Percentiles rank a stretch among this genome's conserved stretches.
Conservation (phyloP, 306 rosid species). For the Senna siamea region DNA sequence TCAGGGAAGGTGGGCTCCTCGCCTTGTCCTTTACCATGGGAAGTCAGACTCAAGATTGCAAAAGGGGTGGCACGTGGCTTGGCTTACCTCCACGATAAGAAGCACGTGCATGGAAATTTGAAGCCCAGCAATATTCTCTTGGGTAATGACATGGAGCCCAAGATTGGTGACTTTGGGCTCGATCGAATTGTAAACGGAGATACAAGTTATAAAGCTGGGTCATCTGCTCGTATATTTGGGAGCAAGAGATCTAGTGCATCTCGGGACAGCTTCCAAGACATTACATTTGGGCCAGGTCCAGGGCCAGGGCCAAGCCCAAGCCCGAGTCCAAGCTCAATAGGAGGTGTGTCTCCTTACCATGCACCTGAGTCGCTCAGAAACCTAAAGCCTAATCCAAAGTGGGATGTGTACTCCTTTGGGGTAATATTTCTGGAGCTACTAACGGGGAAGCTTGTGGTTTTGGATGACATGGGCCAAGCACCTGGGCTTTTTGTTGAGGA, state of each 20-base stretch:
- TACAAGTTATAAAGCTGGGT: constrained; percentile 61
- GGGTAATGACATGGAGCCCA: constrained; percentile 83
- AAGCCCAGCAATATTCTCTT: constrained; percentile 87
- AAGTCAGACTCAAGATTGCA: constrained; percentile 76
- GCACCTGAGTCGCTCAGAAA: constrained; percentile 86
- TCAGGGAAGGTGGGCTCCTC: constrained; percentile 94
- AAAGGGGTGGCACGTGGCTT: constrained; percentile 97
- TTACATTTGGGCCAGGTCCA: constrained; percentile 51
- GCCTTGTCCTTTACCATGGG: constrained; percentile 96
- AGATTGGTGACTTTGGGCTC: constrained; percentile 88
- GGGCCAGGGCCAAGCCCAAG: constrained; percentile 78
- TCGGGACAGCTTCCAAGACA: constrained; percentile 76
- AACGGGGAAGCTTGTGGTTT: constrained; percentile 77
- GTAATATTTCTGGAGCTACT: constrained; percentile 78
- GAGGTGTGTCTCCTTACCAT: constrained; percentile 70
- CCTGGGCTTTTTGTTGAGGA: constrained; percentile 67
- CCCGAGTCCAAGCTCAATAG: constrained; percentile 82
- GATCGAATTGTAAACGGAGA: constrained; percentile 71
- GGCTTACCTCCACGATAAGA: constrained; percentile 90
- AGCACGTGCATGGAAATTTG: constrained; percentile 92
- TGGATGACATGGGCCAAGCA: constrained; percentile 80
- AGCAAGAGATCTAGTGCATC: constrained; percentile 88
- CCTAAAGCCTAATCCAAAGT: constrained; percentile 81
- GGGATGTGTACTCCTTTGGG: constrained; percentile 96
- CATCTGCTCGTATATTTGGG: constrained; percentile 81